Conservation (phyloP, 208 protist species). For the Leishmania tarentolae region DNA sequence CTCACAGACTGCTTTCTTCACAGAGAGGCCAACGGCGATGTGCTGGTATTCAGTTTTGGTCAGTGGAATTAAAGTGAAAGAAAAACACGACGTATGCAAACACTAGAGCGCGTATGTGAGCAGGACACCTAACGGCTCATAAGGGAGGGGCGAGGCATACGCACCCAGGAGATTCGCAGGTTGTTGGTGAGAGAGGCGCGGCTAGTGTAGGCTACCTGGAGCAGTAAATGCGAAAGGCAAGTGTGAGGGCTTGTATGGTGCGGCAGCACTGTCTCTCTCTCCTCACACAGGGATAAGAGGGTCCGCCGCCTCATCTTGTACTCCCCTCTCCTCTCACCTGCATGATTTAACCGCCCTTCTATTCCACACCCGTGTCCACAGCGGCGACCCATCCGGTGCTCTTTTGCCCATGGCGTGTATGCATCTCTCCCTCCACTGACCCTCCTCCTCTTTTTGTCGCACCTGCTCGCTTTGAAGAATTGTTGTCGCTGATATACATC, state of each 20-base stretch:
- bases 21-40: neutral
- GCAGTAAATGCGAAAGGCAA: neutral
- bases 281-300: neutral
- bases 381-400: neutral
- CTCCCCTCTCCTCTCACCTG: too few species aligned
- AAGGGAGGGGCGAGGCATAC: neutral
- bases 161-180: too few species aligned
- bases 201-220: too few species aligned
- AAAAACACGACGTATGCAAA: too few species aligned
- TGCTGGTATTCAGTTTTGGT: neutral
- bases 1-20: neutral
- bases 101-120: neutral
- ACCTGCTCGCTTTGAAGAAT: neutral
- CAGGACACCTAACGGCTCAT: neutral
- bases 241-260: neutral
- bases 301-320: neutral
- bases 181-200: too few species aligned
- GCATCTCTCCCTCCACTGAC: neutral
- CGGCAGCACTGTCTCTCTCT: too few species aligned
- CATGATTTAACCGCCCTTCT: neutral
- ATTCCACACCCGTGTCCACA: neutral
- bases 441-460: neutral
- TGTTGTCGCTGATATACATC: neutral
- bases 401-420: neutral
- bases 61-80: neutral